phyloP scores from a whole-genome alignment of 352 stramenopile genomes.

The Pythium dissotocum region DNA sequence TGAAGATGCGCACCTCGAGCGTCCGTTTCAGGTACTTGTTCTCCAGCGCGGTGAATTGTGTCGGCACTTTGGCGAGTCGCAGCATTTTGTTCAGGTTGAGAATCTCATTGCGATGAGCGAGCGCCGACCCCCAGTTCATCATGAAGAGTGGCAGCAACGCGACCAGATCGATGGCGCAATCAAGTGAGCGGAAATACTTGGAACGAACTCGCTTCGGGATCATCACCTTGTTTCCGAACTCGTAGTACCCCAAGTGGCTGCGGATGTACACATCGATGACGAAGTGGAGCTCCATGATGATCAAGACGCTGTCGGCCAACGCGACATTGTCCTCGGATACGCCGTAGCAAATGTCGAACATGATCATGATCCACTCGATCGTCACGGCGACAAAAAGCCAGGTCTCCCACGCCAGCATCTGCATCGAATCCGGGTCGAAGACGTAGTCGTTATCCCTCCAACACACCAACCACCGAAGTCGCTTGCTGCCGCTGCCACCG shows the following conservation, averaged over 20 bases:
- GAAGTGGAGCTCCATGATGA: conserved; percentile 50
- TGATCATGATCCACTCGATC: conserved; percentile 43
- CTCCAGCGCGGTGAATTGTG: conserved; percentile 50
- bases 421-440: conserved; percentile 54
- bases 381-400: conserved; percentile 61
- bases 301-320: conserved; percentile 30
- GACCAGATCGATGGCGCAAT: conserved; percentile 49
- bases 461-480: background rate
- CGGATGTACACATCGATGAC: conserved; percentile 57
- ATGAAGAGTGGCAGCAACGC: conserved; percentile 53
- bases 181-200: conserved; percentile 46
- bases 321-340: conserved; percentile 12
- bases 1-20: conserved; percentile 62
- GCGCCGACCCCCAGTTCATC: conserved; percentile 38
- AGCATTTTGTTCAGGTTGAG: conserved; percentile 73
- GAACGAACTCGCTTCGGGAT: conserved; percentile 35
- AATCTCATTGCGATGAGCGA: conserved; percentile 31
- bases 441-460: conserved; percentile 26
- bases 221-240: conserved; percentile 79
- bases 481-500: background rate
- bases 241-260: conserved; percentile 53
- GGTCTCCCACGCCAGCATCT: conserved; percentile 57
- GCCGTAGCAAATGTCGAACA: conserved; percentile 54
- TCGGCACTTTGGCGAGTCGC: conserved; percentile 57
- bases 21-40: conserved; percentile 68